Evolutionary conservation across 768 basidiomycete genomes (phyloP).

Genomic region (Clitopilus passeckerianus): DNA sequence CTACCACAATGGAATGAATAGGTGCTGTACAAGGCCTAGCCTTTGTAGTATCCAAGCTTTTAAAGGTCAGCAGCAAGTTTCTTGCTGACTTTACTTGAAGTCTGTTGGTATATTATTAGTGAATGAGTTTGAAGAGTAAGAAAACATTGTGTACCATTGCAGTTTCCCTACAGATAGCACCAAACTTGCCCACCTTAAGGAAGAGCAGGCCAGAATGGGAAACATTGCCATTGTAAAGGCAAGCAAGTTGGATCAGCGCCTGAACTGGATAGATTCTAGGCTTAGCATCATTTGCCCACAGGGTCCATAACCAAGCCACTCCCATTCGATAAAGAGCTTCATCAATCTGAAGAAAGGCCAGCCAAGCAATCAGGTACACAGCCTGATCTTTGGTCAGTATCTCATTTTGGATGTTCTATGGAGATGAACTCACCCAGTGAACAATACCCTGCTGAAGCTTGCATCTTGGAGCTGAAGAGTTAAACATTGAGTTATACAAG

Average conservation of each 20-base stretch:
- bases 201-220: constrained; percentile 7
- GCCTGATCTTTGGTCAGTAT: constrained; percentile 7
- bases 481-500: constrained; percentile 10
- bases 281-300: constrained; percentile 13
- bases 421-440: too few species aligned
- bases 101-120: constrained; percentile 2
- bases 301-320: constrained; percentile 8
- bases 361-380: constrained; percentile 14
- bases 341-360: constrained; percentile 11
- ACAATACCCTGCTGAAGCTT: too few species aligned
- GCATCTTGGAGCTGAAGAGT: not conserved
- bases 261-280: constrained; percentile 12
- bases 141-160: not conserved
- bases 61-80: constrained; percentile 11
- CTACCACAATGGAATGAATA: constrained; percentile 16
- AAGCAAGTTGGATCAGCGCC: constrained; percentile 10
- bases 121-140: not conserved
- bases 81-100: constrained; percentile 5
- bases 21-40: constrained; percentile 15
- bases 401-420: not conserved
- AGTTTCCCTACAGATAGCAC: not conserved
- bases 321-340: constrained; percentile 13
- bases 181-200: constrained; percentile 1
- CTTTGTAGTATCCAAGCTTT: constrained; percentile 8
- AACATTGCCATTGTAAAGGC: constrained; percentile 4